These are phyloP conservation scores for Diutina neorugosa DNA, from an alignment of 1,139 yeast species.

Conservation along the genomic window DNA sequence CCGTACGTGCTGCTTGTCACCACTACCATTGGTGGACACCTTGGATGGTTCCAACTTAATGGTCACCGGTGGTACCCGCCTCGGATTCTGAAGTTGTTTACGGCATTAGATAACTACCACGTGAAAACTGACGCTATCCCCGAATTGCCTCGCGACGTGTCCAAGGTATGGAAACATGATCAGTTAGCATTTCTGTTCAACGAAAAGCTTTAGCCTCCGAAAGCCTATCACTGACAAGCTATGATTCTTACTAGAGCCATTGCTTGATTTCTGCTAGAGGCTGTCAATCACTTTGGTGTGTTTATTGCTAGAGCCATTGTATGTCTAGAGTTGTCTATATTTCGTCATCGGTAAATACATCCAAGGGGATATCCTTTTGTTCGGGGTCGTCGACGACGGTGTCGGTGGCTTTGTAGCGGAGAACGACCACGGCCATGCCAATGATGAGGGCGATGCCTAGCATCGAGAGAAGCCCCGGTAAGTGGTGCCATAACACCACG, in stretches of 20 bases:
- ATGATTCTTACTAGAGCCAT: too few relatives aligned
- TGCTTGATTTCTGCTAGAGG: too few relatives aligned
- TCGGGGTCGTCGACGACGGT: background rate
- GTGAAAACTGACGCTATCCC: slow-evolving; percentile 11
- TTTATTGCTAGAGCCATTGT: too few relatives aligned
- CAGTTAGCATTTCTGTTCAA: slow-evolving; percentile 11
- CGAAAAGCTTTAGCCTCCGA: slow-evolving; percentile 3
- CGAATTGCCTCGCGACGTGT: slow-evolving; percentile 19
- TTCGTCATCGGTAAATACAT: background rate
- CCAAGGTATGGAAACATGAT: slow-evolving; percentile 21
- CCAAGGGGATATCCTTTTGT: background rate
- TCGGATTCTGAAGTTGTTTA: slow-evolving; percentile 25
- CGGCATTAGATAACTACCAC: slow-evolving; percentile 15
- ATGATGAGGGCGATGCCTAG: slow-evolving; percentile 60
- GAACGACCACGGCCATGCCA: slow-evolving; percentile 50
- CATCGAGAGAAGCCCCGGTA: slow-evolving; percentile 59
- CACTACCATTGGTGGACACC: slow-evolving; percentile 81
- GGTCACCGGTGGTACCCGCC: slow-evolving; percentile 43
- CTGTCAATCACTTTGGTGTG: too few relatives aligned
- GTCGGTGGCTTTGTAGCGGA: slow-evolving; percentile 34
- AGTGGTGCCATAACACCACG: slow-evolving; percentile 53
- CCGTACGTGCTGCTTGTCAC: slow-evolving; percentile 58
- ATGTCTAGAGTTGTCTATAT: background rate
- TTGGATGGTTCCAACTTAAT: slow-evolving; percentile 42
- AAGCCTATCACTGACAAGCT: background rate